These are phyloP conservation scores for Lathyrus tuberosus DNA, from an alignment of 306 rosid genomes.

Conservation along the genomic window DNA sequence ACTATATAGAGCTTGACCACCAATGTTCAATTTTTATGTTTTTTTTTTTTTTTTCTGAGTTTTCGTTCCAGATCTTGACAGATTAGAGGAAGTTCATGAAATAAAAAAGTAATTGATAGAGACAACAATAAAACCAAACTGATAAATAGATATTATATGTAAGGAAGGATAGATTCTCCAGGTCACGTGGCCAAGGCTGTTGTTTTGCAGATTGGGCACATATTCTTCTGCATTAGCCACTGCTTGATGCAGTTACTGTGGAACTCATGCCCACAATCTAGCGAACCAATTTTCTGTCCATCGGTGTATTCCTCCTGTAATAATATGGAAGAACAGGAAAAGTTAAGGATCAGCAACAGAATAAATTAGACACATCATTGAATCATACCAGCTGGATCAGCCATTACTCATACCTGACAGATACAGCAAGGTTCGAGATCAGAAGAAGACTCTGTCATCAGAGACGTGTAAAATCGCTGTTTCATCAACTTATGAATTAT, in stretches of 20 bases:
- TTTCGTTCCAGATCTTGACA: constrained; percentile 11
- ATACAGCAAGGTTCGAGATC: constrained; percentile 83
- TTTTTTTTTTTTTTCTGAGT: not conserved
- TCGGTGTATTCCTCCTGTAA: constrained; percentile 69
- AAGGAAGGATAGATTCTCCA: constrained; percentile 38
- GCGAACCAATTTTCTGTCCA: constrained; percentile 68
- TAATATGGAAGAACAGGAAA: constrained; percentile 17
- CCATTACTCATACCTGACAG: constrained; percentile 64
- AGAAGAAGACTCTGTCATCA: constrained; percentile 42
- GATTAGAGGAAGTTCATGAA: constrained; percentile 38
- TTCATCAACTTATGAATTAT: constrained; percentile 60
- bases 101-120: constrained; percentile 29
- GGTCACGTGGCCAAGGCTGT: constrained; percentile 65
- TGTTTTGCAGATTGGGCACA: constrained; percentile 89
- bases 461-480: constrained; percentile 42
- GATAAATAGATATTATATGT: constrained; percentile 2
- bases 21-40: constrained; percentile 36
- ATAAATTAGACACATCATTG: constrained; percentile 5
- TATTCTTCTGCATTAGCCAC: constrained; percentile 85
- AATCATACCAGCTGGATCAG: constrained; percentile 13
- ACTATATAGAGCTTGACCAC: constrained; percentile 29
- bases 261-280: constrained; percentile 90
- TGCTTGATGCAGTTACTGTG: constrained; percentile 79
- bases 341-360: constrained; percentile 22
- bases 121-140: constrained; percentile 24